phyloP scores from a whole-genome alignment of 1,284 basidiomycete genomes.

The Marasmius sp. region DNA sequence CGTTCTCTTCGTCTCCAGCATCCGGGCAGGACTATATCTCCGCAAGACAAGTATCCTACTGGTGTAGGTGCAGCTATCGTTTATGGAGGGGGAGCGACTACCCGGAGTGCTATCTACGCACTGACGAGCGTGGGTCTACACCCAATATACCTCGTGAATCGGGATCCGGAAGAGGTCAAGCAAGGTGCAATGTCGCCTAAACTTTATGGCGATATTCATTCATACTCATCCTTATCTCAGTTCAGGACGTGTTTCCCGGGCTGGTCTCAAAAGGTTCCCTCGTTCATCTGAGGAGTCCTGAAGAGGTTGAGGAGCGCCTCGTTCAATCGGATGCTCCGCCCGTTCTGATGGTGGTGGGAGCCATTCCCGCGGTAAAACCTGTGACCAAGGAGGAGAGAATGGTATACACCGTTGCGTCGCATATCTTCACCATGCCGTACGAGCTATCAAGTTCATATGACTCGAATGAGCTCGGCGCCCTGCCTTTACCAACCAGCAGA shows the following conservation, averaged over 20 bases:
- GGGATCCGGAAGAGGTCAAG: constrained; percentile 13
- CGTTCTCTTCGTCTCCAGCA: constrained; percentile 12
- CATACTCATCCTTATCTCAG: not conserved
- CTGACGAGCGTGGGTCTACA: constrained; percentile 13
- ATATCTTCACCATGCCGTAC: constrained; percentile 15
- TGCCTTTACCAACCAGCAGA: constrained; percentile 14
- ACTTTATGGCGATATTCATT: not conserved
- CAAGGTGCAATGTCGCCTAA: constrained; percentile 2
- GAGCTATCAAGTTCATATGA: not conserved
- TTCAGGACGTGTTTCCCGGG: constrained; percentile 11
- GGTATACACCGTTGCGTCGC: constrained; percentile 17
- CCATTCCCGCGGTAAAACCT: constrained; percentile 15
- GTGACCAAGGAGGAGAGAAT: constrained; percentile 15
- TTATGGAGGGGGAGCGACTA: constrained; percentile 20
- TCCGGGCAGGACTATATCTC: constrained; percentile 4
- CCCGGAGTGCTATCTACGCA: constrained; percentile 17
- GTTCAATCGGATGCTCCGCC: constrained; percentile 7
- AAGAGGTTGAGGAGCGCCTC: constrained; percentile 12
- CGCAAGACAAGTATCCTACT: constrained; percentile 6
- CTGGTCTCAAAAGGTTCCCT: constrained; percentile 9
- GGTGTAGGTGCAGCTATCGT: constrained; percentile 12
- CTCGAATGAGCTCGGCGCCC: not conserved
- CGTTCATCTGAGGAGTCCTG: constrained; percentile 12
- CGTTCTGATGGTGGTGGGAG: constrained; percentile 17
- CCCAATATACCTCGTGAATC: constrained; percentile 19